Evolutionary conservation across 2,329 filamentous ascomycete genomes (phyloP), one percentile per base, ranked within the genome.

Genomic region (Lasiodiplodia theobromae): DNA sequence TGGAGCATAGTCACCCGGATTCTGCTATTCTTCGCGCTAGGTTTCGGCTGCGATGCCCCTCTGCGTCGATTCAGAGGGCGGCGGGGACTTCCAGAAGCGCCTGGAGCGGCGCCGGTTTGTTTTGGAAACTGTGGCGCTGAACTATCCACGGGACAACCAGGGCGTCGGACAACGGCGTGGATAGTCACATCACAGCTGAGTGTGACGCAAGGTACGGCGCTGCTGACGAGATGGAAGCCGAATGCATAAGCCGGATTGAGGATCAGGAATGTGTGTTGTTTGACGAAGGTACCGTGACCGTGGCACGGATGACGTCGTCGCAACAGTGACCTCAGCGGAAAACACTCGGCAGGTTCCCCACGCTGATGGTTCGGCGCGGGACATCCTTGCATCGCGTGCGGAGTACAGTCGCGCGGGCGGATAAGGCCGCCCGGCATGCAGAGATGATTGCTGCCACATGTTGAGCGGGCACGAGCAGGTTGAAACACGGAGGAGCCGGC

Each of bases 211-310:
- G 60, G 28, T 49, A n/a, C 60, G 11, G 31, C 5, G 28, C 44
- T 51, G 47, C 28, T 31, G 60, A 49, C 28, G 44, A 40, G 44
- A 47, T 23, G 60, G 60, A 31, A 64, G 28, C 60, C 47, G 60
- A 38, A 37, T 18, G n/a, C 60, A 64, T 64, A 25, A 64, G 60
- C 60, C 60, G 60, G 60, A 37, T 18, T 34, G 60, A 37, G 31
- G 12, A 64, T 51, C 60, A 64, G 60, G 60, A 64, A 64, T 64
- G 47, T 51, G 58, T 64, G 60, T 52, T 64, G 60, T 64, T 51
- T 37, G 40, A 49, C 60, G 23, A 34, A 34, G 31, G 47, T 64
- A 52, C 60, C 60, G 47, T 64, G 60, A 52, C 60, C 11, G 28
- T 25, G 60, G 60, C 60, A 44, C 57, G 10, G 44, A 64, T 64